phyloP scores from a whole-genome alignment of 108 stramenopile genomes.

The Aurantiochytrium sp. region DNA sequence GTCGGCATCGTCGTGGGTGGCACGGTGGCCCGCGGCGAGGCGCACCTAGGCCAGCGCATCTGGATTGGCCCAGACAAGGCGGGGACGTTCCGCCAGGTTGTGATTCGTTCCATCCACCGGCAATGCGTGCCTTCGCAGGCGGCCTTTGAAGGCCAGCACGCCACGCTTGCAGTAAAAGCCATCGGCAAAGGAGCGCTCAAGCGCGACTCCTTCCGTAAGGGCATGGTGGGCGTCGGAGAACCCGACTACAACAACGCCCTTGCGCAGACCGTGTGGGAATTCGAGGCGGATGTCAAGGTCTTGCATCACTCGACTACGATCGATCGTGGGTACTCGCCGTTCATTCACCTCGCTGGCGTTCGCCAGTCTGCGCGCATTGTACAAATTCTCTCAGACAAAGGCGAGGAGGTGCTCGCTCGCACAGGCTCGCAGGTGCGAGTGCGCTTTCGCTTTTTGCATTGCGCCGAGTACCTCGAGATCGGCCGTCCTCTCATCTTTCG shows the following conservation, averaged over 20 bases:
- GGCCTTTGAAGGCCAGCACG: conserved; percentile 49
- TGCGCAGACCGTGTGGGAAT: conserved; percentile 42
- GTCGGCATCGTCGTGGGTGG: conserved; percentile 64
- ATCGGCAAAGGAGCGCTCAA: conserved; percentile 43
- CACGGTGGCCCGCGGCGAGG: conserved; percentile 50
- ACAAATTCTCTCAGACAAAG: conserved; percentile 41
- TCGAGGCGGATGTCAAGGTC: conserved; percentile 58
- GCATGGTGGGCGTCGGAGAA: conserved; percentile 46
- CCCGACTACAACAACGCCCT: conserved; percentile 26
- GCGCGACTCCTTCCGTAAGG: conserved; percentile 51
- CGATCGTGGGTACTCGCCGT: conserved; percentile 55
- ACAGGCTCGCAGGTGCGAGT: conserved; percentile 52
- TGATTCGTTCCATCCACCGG: conserved; percentile 36
- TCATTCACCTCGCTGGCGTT: conserved; percentile 58
- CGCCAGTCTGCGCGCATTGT: conserved; percentile 48
- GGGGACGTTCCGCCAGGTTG: conserved; percentile 51
- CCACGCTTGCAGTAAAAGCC: conserved; percentile 55
- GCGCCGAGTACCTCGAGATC: conserved; percentile 48
- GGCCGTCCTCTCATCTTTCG: conserved; percentile 60
- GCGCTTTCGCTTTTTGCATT: conserved; percentile 57
- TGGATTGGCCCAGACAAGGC: conserved; percentile 57
- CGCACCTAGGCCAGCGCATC: conserved; percentile 42
- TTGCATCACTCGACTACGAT: conserved; percentile 65
- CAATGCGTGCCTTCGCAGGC: conserved; percentile 15
- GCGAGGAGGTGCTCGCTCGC: conserved; percentile 43